Base-by-base conservation (phyloP, 345 rosid species). In the Balakata baccata region DNA sequence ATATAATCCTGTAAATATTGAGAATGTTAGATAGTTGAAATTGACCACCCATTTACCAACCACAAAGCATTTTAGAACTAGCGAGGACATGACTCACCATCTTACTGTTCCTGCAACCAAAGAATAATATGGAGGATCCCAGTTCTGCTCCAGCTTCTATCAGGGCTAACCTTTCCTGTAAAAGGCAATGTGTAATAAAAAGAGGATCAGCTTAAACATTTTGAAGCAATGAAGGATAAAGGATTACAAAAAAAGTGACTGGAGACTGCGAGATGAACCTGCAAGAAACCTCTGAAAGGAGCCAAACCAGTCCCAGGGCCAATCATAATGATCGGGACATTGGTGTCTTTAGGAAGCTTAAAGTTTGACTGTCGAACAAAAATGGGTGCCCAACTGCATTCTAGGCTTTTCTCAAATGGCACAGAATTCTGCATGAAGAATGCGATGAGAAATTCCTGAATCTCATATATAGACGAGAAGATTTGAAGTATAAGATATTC, bases 261-360 rank as follows among this genome's bases (percentile, higher is more conserved):
- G 20, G 66, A 64, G 51, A 58, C 18, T n/a, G 25, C 54, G 17
- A 53, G 57, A n/a, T 47, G 25, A 72, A 90, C 95, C 90, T 90
- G 99, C 76, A 93, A 90, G 84, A 96, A 96, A 59, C 98, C 99
- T 82, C 99, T 87, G 82, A 96, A 96, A 63, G 98, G 99, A 84
- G 99, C 98, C 79, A 91, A 84, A 41, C 99, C 99, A 68, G 98
- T 92, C 60, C 98, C 98, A 68, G 99, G 98, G 78, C 98, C 99
- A 80, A 96, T 84, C 97, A 96, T 93, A 73, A 96, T 84, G 71
- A 96, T 78, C 39, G 98, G 98, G 63, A 91, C 89, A 59, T 85
- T 86, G 70, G 88, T 59, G 80, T 93, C 93, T 10, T 81, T 59
- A 63, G 98, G 97, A 80, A 96, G 96, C 84, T 85, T 96, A 80